Evolutionary conservation across 2,329 filamentous ascomycete species (phyloP), one percentile per base, ranked within the genome.

Genomic region (Ceratocystis ficicola): DNA sequence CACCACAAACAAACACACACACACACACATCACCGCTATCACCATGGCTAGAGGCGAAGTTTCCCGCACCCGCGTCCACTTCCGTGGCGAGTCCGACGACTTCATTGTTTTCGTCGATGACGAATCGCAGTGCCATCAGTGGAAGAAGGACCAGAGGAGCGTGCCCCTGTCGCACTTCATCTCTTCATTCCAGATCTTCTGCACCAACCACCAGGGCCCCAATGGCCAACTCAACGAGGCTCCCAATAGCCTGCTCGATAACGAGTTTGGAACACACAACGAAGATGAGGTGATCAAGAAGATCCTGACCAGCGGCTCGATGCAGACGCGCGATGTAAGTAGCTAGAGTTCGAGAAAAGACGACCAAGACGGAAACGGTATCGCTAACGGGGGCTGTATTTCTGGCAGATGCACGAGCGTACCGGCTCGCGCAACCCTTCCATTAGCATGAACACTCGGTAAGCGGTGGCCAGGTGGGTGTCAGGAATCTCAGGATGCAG

Each of bases 161-260:
- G 79, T 94, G 36, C 88, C 94, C 46, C 78, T 97, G 61, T 83
- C 89, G 1, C 86, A 96, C 72, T 92, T 99, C 66, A 83, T 97
- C 66, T 90, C 86, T 67, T 82, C 88, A 6, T 97, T 90, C 81
- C 89, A 95, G 81, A 81, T 99, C 73, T 95, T 96, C 73, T 79
- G 88, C 55, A 95, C 91, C 44, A 89, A 95, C 80, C 95, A 91
- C 76, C 91, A 96, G 75, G 93, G 93, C 70, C 84, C 83, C 57
- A 90, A 96, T 75, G 93, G 93, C 66, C 82, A 86, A 67, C 79
- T 88, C 55, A 88, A 96, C 73, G 77, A 79, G 8, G 91, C 92
- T 7, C 88, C 89, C 71, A 89, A 95, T 70, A 77, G 80, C 55
- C 80, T 80, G 60, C 81, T 99, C 3, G 86, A 94, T 73, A 87